Conservation (phyloP, 805 yeast species). For the Ogataea glucozyma region DNA sequence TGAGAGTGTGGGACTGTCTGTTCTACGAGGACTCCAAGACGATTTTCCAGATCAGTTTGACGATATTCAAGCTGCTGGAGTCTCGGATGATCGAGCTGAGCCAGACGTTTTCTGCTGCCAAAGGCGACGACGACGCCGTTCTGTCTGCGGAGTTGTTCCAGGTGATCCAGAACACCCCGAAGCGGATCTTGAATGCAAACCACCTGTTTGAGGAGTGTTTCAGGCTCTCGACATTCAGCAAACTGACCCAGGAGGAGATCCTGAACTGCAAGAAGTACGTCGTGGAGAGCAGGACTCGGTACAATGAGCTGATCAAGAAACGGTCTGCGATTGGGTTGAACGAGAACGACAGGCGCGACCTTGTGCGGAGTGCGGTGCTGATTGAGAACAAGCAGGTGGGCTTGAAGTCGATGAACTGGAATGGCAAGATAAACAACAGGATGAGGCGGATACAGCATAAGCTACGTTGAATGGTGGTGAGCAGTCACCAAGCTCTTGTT, state of each 20-base stretch:
- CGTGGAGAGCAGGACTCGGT: slow-evolving; percentile 53
- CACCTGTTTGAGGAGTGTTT: slow-evolving; percentile 71
- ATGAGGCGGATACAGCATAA: slow-evolving; percentile 33
- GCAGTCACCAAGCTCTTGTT: not conserved
- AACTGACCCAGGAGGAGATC: slow-evolving; percentile 80
- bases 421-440: slow-evolving; percentile 34
- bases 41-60: slow-evolving; percentile 76
- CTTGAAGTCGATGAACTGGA: slow-evolving; percentile 37
- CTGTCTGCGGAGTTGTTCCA: slow-evolving; percentile 60
- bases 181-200: slow-evolving; percentile 66
- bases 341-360: slow-evolving; percentile 33
- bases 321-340: slow-evolving; percentile 33
- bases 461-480: slow-evolving; percentile 10
- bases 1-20: slow-evolving; percentile 92
- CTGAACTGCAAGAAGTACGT: slow-evolving; percentile 78
- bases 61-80: slow-evolving; percentile 75
- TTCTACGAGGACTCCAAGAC: slow-evolving; percentile 91
- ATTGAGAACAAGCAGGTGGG: slow-evolving; percentile 33
- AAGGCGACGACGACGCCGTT: slow-evolving; percentile 28
- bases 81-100: slow-evolving; percentile 49
- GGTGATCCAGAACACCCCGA: slow-evolving; percentile 81
- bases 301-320: slow-evolving; percentile 34
- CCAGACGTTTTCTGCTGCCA: slow-evolving; percentile 14
- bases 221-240: slow-evolving; percentile 46
- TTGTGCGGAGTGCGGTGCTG: slow-evolving; percentile 25